A percentile compares a stretch with the other conserved stretches of the same genome.
phyloP scores from a whole-genome alignment of 768 basidiomycete species.

The Termitomyces eurrhizus region DNA sequence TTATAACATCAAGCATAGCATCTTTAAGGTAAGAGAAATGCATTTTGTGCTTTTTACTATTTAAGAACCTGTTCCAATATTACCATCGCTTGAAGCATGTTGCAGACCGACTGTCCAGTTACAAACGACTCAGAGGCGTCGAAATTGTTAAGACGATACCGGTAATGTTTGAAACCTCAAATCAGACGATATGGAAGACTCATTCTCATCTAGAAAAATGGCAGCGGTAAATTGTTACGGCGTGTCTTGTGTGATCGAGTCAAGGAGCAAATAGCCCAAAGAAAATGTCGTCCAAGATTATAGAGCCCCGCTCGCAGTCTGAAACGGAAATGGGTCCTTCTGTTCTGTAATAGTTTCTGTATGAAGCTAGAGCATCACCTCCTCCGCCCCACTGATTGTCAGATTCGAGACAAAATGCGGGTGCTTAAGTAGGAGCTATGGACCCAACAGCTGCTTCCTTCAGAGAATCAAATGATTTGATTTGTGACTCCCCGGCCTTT shows the following conservation, averaged over 20 bases:
- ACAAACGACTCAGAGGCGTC: slow-evolving; percentile 49
- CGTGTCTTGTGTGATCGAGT: slow-evolving; percentile 33
- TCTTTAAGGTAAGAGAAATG: slow-evolving; percentile 34
- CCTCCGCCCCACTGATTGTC: background rate
- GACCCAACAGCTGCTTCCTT: background rate
- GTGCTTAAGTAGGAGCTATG: background rate
- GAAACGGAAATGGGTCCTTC: background rate
- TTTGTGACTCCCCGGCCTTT: background rate
- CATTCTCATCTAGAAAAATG: slow-evolving; percentile 36
- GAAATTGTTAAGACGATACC: slow-evolving; percentile 30
- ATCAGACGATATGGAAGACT: background rate
- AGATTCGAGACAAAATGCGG: background rate
- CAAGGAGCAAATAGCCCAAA: slow-evolving; percentile 6
- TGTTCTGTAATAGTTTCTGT: background rate
- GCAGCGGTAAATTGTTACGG: slow-evolving; percentile 52
- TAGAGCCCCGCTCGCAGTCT: background rate
- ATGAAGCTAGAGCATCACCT: background rate
- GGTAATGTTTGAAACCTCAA: slow-evolving; percentile 13
- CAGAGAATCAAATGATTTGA: background rate
- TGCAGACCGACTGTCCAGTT: slow-evolving; percentile 41
- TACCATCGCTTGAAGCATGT: slow-evolving; percentile 33
- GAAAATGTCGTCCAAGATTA: slow-evolving; percentile 13
- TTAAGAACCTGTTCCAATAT: slow-evolving; percentile 4
- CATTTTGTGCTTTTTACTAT: background rate
- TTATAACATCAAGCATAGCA: slow-evolving; percentile 32